Conservation (phyloP, 345 rosid genomes). For the Lepidium didymum region DNA sequence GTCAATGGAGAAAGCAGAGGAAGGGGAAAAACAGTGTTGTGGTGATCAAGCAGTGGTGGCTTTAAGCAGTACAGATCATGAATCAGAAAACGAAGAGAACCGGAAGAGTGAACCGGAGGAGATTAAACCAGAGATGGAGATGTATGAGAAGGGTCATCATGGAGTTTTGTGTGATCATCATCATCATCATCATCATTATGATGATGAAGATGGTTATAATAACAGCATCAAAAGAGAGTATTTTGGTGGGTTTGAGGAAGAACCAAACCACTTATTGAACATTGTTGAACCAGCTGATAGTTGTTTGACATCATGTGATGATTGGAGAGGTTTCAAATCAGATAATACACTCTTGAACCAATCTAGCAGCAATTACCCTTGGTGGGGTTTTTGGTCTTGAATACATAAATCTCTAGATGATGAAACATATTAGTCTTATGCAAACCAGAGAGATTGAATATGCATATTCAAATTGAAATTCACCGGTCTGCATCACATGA, state of each 20-base stretch:
- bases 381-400: constrained; percentile 83
- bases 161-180: constrained; percentile 31
- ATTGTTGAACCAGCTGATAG: constrained; percentile 55
- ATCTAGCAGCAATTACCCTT: constrained; percentile 41
- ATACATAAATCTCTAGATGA: neutral
- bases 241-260: constrained; percentile 54
- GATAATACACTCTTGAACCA: constrained; percentile 46
- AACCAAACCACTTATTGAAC: constrained; percentile 37
- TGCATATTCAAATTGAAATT: neutral
- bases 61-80: constrained; percentile 36
- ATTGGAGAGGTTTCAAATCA: constrained; percentile 57
- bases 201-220: constrained; percentile 14
- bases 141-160: constrained; percentile 24
- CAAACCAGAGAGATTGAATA: neutral
- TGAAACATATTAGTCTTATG: neutral
- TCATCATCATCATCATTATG: neutral
- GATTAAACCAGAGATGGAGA: constrained; percentile 29
- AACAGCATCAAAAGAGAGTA: constrained; percentile 48
- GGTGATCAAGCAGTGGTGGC: constrained; percentile 30
- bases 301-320: constrained; percentile 63
- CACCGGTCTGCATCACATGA: neutral
- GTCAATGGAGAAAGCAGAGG: constrained; percentile 13
- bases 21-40: constrained; percentile 12
- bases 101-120: constrained; percentile 14
- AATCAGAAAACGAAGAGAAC: constrained; percentile 38